Evolutionary conservation across 2,329 filamentous ascomycete species (phyloP).

Genomic region (Apiospora sp.): DNA sequence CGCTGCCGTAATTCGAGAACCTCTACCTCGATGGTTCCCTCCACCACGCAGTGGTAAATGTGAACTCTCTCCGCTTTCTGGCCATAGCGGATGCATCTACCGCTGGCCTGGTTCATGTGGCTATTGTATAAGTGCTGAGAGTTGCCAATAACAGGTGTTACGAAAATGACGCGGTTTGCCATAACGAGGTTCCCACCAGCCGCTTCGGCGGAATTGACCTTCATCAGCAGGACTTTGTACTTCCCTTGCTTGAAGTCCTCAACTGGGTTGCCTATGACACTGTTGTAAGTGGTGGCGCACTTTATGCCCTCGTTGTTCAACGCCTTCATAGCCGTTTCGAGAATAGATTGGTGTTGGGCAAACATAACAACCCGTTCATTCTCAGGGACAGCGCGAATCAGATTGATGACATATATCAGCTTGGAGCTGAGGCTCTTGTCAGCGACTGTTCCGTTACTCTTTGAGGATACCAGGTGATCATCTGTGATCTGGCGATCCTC

Average conservation of each 20-base stretch:
- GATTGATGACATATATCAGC: slow-evolving; percentile 32
- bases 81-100: slow-evolving; percentile 49
- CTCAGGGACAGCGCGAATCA: slow-evolving; percentile 29
- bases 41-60: slow-evolving; percentile 50
- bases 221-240: slow-evolving; percentile 46
- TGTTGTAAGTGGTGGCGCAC: slow-evolving; percentile 28
- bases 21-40: slow-evolving; percentile 51
- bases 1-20: slow-evolving; percentile 43
- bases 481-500: background rate
- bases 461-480: background rate
- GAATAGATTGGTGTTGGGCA: slow-evolving; percentile 43
- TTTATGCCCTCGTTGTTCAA: slow-evolving; percentile 31
- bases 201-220: slow-evolving; percentile 47
- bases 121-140: slow-evolving; percentile 44
- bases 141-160: slow-evolving; percentile 43
- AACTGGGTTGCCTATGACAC: slow-evolving; percentile 27
- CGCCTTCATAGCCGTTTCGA: slow-evolving; percentile 36
- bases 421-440: slow-evolving; percentile 30
- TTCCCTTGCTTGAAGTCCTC: slow-evolving; percentile 39
- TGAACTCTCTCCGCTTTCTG: slow-evolving; percentile 46
- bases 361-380: slow-evolving; percentile 47
- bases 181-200: slow-evolving; percentile 51
- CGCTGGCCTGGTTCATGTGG: slow-evolving; percentile 50
- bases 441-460: background rate
- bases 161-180: slow-evolving; percentile 53